A percentile compares a stretch with the other conserved stretches of the same genome.
Evolutionary conservation across 2,329 filamentous ascomycete species (phyloP).

Genomic region (Paracamarosporium sp.): DNA sequence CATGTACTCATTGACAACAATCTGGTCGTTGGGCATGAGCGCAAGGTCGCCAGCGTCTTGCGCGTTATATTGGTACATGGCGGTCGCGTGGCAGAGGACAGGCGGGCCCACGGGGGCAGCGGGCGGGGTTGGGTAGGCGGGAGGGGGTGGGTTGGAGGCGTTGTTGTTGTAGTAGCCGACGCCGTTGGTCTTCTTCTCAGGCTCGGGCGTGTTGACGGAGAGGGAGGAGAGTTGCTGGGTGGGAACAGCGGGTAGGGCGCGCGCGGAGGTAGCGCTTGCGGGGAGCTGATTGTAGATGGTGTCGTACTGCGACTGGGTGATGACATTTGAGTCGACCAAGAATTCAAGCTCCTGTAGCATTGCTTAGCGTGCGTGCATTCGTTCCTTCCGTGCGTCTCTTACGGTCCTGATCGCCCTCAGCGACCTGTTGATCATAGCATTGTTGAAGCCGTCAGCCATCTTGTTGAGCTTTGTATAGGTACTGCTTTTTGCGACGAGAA

Average conservation of each 20-base stretch:
- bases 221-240: constrained; percentile 42
- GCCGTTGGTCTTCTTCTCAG: constrained; percentile 49
- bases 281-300: constrained; percentile 78
- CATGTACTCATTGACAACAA: constrained; percentile 89
- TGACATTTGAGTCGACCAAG: constrained; percentile 81
- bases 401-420: constrained; percentile 88
- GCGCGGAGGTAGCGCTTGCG: constrained; percentile 67
- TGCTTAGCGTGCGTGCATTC: constrained; percentile 21
- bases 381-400: constrained; percentile 37
- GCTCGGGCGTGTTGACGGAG: constrained; percentile 36
- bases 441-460: constrained; percentile 54
- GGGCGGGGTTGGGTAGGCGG: constrained; percentile 54
- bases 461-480: constrained; percentile 3
- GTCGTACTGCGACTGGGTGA: constrained; percentile 77
- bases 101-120: constrained; percentile 57
- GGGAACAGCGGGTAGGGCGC: constrained; percentile 35
- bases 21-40: constrained; percentile 79
- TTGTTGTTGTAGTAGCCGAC: constrained; percentile 49
- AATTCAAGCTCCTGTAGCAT: constrained; percentile 80
- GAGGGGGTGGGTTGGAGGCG: constrained; percentile 52
- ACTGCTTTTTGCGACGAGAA: not conserved
- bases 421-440: constrained; percentile 78
- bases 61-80: constrained; percentile 83
- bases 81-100: constrained; percentile 75
- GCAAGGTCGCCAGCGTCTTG: constrained; percentile 82